Evolutionary conservation across 306 rosid species (phyloP).

Genomic region (Lathyrus aphaca): DNA sequence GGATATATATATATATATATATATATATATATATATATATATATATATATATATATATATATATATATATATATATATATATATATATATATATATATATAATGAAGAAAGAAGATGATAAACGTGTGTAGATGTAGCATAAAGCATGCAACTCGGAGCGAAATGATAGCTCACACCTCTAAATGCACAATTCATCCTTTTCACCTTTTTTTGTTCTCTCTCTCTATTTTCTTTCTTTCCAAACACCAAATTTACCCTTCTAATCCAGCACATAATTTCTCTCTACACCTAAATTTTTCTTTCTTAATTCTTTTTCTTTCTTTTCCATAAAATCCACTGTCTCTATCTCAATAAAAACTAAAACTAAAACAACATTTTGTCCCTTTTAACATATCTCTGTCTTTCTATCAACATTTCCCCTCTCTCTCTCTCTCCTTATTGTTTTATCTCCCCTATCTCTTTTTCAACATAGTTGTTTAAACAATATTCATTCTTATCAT

Average conservation of each 20-base stretch:
- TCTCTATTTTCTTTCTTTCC: constrained; percentile 11
- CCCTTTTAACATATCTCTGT: constrained; percentile 17
- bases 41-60: too few species aligned
- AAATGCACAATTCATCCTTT: constrained; percentile 37
- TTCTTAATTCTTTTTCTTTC: constrained; percentile 4
- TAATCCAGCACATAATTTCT: constrained; percentile 18
- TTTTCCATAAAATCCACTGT: constrained; percentile 34
- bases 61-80: too few species aligned
- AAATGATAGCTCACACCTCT: constrained; percentile 69
- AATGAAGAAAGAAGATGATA: constrained; percentile 32
- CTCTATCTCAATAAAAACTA: constrained; percentile 27
- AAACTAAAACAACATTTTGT: constrained; percentile 21
- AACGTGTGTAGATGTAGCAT: constrained; percentile 63
- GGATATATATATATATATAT: too few species aligned
- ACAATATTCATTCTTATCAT: not conserved
- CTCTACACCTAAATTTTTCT: not conserved
- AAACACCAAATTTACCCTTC: constrained; percentile 34
- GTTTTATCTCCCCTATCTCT: not conserved
- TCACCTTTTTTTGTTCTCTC: not conserved
- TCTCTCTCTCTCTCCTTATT: not conserved
- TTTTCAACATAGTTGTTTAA: not conserved
- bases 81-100: too few species aligned
- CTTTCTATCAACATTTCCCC: not conserved
- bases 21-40: too few species aligned
- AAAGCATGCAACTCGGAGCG: constrained; percentile 78